Evolutionary conservation across 768 basidiomycete genomes (phyloP).

Genomic region (Lentinula sp.): DNA sequence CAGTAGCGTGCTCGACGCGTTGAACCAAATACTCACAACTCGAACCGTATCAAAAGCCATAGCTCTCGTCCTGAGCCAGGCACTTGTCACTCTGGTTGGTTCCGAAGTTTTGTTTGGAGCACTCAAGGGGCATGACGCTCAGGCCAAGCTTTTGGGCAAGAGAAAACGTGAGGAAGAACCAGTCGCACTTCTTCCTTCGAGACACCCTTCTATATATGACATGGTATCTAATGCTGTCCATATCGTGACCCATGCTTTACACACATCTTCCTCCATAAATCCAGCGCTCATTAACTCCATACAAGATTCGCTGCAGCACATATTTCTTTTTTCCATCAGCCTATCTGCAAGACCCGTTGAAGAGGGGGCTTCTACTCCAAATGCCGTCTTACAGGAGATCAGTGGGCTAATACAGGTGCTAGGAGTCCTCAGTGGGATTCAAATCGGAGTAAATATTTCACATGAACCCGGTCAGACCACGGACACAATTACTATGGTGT

Average conservation of each 20-base stretch:
- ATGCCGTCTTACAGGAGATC: conserved; percentile 64
- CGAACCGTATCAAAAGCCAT: conserved; percentile 46
- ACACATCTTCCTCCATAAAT: conserved; percentile 39
- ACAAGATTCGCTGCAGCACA: conserved; percentile 65
- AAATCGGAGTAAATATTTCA: conserved; percentile 44
- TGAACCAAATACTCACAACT: conserved; percentile 41
- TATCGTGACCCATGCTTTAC: conserved; percentile 45
- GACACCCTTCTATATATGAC: conserved; percentile 37
- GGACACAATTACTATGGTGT: conserved; percentile 71
- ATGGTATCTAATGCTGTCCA: conserved; percentile 60
- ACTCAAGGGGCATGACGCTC: conserved; percentile 58
- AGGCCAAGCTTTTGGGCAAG: conserved; percentile 64
- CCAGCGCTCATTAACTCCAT: conserved; percentile 62
- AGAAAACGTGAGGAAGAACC: conserved; percentile 53
- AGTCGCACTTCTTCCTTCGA: conserved; percentile 16
- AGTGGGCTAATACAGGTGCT: conserved; percentile 79
- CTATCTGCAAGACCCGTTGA: conserved; percentile 47
- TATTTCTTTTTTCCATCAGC: conserved; percentile 75
- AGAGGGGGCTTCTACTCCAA: conserved; percentile 44
- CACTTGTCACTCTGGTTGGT: conserved; percentile 59
- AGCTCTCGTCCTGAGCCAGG: conserved; percentile 51
- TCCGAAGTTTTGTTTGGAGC: conserved; percentile 62
- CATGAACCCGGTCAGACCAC: conserved; percentile 24
- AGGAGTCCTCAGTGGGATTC: conserved; percentile 73
- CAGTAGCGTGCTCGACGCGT: conserved; percentile 49